Conservation (phyloP, 306 rosid genomes). For the Arachis stenosperma region DNA sequence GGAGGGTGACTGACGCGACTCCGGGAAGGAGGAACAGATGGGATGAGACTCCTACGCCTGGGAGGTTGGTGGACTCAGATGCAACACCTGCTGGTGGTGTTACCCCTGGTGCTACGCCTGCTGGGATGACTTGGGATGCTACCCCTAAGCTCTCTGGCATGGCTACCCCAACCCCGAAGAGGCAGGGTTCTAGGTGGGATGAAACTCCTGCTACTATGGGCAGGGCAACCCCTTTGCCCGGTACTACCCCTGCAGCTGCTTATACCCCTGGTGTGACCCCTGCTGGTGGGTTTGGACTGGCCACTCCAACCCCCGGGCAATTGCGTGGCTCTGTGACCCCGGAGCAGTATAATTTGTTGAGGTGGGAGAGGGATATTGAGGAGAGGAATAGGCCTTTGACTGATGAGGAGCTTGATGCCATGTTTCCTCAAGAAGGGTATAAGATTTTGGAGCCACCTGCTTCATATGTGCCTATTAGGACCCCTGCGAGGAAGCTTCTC, state of each 20-base stretch:
- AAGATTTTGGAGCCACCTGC: constrained; percentile 48
- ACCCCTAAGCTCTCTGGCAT: constrained; percentile 44
- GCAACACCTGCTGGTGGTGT: constrained; percentile 43
- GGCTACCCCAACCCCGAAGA: constrained; percentile 47
- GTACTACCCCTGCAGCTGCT: constrained; percentile 48
- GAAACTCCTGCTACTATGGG: constrained; percentile 50
- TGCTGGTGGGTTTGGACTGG: constrained; percentile 44
- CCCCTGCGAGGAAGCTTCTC: constrained; percentile 50
- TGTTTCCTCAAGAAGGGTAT: constrained; percentile 47
- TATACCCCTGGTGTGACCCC: constrained; percentile 48
- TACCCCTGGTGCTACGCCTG: constrained; percentile 29
- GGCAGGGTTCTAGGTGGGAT: constrained; percentile 48
- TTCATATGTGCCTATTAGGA: constrained; percentile 44
- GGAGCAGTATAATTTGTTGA: constrained; percentile 46
- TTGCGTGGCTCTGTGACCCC: constrained; percentile 40
- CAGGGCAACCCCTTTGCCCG: constrained; percentile 42
- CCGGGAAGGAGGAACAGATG: constrained; percentile 48
- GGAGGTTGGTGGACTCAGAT: constrained; percentile 44
- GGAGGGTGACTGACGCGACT: constrained; percentile 39
- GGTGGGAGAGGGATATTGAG: constrained; percentile 52
- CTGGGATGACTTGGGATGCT: constrained; percentile 46
- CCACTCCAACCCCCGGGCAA: constrained; percentile 45
- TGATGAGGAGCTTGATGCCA: constrained; percentile 50
- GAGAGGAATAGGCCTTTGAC: constrained; percentile 52
- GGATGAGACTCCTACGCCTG: constrained; percentile 47